Base-by-base conservation (phyloP, 2,329 filamentous ascomycete genomes). In the Neodidymelliopsis sp. region DNA sequence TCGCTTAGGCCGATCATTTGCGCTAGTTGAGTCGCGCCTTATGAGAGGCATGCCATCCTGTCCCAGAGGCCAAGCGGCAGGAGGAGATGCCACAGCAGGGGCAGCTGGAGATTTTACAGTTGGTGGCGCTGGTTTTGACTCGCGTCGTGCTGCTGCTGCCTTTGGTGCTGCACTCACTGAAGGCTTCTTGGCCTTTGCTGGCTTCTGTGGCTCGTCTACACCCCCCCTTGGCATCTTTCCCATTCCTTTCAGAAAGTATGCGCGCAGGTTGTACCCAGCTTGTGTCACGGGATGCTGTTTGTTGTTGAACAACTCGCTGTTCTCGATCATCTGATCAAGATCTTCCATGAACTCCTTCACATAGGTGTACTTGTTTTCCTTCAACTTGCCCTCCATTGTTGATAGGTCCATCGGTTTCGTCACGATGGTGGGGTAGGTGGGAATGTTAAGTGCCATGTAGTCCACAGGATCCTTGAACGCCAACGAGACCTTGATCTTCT, bases 271-370 rank as follows among this genome's bases (percentile, higher is more conserved):
- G 56, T 85, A 81, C 12, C 87, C 87, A 44, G 87, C 82, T 31
- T 79, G 76, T 0, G 91, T 88, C 36, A 97, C 85, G 0, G 83
- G 76, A 65, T 97, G 92, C 4, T 83, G 77, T 0, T 82, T 76
- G 11, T 93, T 92, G 69, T 99, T 99, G 81, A 96, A 99, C 0
- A 78, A 76, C 27, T 87, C 70, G 1, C 89, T 85, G 70, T 99
- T 99, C 50, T 85, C 77, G 54, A 93, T 84, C 70, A 99, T 88
- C 43, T 91, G 79, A 23, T 86, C 77, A 40, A 97, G 81, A 63
- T 96, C 91, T 34, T 80, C 78, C 60, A 86, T 84, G 67, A 96
- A 87, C 4, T 85, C 85, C 39, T 86, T 84, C n/a, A 91, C 80
- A 5, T 82, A 85, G 7, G 74, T 65, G 70, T 97, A 97, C 36